phyloP scores from a whole-genome alignment of 768 basidiomycete genomes.

The Kwoniella europaea region DNA sequence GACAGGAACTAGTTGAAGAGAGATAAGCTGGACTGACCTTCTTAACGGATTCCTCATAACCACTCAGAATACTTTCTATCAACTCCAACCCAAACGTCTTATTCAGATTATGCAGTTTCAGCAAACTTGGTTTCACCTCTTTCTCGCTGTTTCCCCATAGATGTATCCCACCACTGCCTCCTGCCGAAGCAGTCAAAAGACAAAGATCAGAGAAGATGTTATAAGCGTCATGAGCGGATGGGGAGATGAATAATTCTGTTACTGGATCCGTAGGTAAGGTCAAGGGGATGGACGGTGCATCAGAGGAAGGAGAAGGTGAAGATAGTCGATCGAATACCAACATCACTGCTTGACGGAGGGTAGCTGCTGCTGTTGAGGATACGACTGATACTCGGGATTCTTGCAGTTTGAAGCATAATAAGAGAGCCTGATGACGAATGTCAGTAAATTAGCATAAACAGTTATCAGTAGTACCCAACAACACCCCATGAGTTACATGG shows the following conservation, averaged over 20 bases:
- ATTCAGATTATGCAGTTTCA: conserved; percentile 79
- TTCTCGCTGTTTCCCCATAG: conserved; percentile 42
- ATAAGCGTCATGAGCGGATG: conserved; percentile 81
- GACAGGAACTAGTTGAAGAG: background rate
- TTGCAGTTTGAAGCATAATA: conserved; percentile 94
- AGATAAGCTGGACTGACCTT: conserved; percentile 63
- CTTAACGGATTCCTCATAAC: conserved; percentile 59
- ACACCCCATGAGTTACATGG: too few relatives aligned
- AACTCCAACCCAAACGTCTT: conserved; percentile 96
- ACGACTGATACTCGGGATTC: conserved; percentile 96
- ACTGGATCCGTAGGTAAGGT: conserved; percentile 34
- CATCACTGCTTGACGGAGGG: conserved; percentile 94
- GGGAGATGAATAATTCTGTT: conserved; percentile 63
- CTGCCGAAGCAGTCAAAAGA: conserved; percentile 65
- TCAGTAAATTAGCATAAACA: too few relatives aligned
- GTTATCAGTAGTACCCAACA: too few relatives aligned
- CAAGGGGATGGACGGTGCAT: conserved; percentile 20
- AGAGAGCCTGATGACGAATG: too few relatives aligned
- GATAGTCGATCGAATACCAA: conserved; percentile 91
- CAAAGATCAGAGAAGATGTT: conserved; percentile 92
- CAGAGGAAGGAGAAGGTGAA: conserved; percentile 3
- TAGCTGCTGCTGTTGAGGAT: conserved; percentile 94
- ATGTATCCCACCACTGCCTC: conserved; percentile 19
- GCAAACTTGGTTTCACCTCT: conserved; percentile 74
- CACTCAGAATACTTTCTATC: conserved; percentile 87